These are phyloP conservation scores for Blastomyces parvus DNA, from an alignment of 2,329 filamentous ascomycete species.

Conservation along the genomic window DNA sequence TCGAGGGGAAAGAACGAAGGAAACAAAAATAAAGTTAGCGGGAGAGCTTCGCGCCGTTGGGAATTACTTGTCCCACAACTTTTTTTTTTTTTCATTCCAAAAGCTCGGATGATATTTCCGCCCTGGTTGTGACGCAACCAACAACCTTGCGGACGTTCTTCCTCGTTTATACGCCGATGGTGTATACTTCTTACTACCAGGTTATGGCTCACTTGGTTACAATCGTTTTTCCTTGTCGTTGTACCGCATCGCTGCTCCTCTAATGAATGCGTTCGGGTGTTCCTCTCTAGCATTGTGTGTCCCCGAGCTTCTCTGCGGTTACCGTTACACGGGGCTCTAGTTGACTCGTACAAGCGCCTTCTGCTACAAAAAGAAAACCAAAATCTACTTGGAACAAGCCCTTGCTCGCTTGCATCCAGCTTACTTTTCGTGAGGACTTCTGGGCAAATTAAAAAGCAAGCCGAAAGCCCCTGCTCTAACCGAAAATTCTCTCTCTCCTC, in stretches of 20 bases:
- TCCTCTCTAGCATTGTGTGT: not conserved
- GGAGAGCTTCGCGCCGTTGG: not conserved
- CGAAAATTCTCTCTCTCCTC: not conserved
- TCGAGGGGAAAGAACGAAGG: not conserved
- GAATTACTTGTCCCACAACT: not conserved
- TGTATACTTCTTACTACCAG: not conserved
- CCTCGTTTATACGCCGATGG: not conserved
- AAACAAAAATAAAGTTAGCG: not conserved
- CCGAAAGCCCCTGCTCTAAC: not conserved
- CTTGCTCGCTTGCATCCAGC: not conserved
- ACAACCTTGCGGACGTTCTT: not conserved
- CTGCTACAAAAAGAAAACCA: not conserved
- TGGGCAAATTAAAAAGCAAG: not conserved
- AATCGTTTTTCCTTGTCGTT: not conserved
- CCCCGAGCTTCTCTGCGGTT: not conserved
- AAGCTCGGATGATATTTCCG: conserved; percentile 2
- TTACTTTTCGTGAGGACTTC: not conserved
- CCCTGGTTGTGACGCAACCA: not conserved
- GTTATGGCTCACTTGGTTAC: not conserved
- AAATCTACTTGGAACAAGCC: not conserved
- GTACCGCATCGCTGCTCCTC: not conserved
- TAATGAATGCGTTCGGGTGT: not conserved
- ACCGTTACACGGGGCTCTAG: not conserved
- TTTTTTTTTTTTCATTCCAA: not conserved
- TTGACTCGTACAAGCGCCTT: not conserved